Percentiles rank a stretch among this genome's conserved stretches.
Conservation (phyloP, 176 grass and related monocot species). For the Lolium rigidum region DNA sequence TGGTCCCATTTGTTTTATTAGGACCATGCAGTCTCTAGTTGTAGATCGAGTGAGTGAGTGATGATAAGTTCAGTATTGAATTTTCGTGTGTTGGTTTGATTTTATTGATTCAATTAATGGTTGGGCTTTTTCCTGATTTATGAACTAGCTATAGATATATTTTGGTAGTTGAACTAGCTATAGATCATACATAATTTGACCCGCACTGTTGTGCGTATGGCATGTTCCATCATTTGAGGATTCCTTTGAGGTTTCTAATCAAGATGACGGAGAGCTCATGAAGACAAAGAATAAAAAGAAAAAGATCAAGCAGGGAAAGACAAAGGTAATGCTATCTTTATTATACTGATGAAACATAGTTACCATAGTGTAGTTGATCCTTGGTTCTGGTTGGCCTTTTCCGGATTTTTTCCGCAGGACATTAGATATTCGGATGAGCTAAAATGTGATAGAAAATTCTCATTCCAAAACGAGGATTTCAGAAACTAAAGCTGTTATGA, state of each 20-base stretch:
- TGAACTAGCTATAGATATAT: background rate
- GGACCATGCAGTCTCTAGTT: background rate
- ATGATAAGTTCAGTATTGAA: background rate
- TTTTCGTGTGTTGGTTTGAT: background rate
- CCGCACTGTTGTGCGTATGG: constrained; percentile 43
- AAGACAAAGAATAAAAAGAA: constrained; percentile 75
- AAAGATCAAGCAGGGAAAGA: constrained; percentile 51
- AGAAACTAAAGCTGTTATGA: background rate
- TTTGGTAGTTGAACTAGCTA: constrained; percentile 19
- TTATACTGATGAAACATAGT: constrained; percentile 38
- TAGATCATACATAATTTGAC: constrained; percentile 16
- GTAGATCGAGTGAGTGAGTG: background rate
- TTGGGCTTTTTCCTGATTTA: background rate
- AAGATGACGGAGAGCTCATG: constrained; percentile 40
- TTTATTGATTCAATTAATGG: background rate
- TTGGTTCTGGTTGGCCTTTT: background rate
- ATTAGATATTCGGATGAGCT: background rate
- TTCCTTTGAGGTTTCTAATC: constrained; percentile 63
- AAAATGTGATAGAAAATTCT: background rate
- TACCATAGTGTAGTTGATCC: too few species aligned
- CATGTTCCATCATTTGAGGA: constrained; percentile 87
- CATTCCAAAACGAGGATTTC: background rate
- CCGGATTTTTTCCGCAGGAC: background rate
- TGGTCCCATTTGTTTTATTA: constrained; percentile 3
- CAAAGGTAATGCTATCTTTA: constrained; percentile 50